phyloP scores from a whole-genome alignment of 306 rosid genomes.

The Fagus sylvatica region DNA sequence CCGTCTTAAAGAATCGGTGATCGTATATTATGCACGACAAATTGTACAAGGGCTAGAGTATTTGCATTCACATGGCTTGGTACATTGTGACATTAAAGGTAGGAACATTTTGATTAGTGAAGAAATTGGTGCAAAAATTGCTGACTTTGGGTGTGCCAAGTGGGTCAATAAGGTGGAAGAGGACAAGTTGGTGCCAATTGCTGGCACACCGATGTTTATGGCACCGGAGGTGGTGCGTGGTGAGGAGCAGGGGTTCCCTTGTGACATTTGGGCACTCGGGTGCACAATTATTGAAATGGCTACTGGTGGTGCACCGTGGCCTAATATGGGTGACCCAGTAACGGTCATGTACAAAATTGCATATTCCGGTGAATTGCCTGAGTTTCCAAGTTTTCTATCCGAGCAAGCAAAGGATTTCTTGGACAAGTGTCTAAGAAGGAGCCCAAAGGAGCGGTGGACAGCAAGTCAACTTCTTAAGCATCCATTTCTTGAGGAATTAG shows the following conservation, averaged over 20 bases:
- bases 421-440: constrained; percentile 65
- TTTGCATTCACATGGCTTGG: constrained; percentile 66
- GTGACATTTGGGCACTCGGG: constrained; percentile 92
- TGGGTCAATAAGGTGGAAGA: constrained; percentile 16
- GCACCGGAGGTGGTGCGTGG: constrained; percentile 94
- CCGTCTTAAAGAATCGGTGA: constrained; percentile 29
- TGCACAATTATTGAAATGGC: constrained; percentile 85
- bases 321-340: constrained; percentile 52
- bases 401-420: constrained; percentile 69
- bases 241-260: constrained; percentile 61
- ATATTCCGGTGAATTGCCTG: constrained; percentile 56
- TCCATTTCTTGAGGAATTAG: constrained; percentile 59
- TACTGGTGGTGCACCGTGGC: constrained; percentile 65
- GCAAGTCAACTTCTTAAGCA: constrained; percentile 69
- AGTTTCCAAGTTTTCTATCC: constrained; percentile 65
- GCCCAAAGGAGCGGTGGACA: constrained; percentile 73
- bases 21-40: constrained; percentile 42
- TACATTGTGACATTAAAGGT: constrained; percentile 91
- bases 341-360: constrained; percentile 62
- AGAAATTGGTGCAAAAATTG: constrained; percentile 63
- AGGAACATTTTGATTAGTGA: constrained; percentile 61
- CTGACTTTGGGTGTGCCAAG: constrained; percentile 87
- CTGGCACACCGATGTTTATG: constrained; percentile 90
- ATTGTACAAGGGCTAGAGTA: constrained; percentile 60
- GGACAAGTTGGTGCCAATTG: constrained; percentile 7